Percentiles rank a stretch among this genome's conserved stretches.
Evolutionary conservation across 2,329 filamentous ascomycete genomes (phyloP).

Genomic region (Cercospora janseana): DNA sequence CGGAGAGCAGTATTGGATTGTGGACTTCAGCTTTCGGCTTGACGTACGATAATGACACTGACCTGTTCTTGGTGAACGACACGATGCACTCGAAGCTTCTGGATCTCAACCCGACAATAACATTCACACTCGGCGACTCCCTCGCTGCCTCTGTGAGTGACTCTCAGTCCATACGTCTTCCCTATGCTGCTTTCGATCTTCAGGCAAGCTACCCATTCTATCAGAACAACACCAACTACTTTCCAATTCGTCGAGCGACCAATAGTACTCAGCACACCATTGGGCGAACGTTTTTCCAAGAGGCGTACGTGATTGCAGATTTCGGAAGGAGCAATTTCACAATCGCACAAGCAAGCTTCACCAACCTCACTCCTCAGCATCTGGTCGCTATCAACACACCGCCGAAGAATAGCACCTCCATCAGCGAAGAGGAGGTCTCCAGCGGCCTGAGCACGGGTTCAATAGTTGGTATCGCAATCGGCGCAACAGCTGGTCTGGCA

Average conservation of each 20-base stretch:
- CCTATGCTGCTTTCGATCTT: conserved; percentile 43
- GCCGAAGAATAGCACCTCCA: neutral
- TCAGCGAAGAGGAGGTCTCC: conserved; percentile 2
- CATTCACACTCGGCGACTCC: conserved; percentile 33
- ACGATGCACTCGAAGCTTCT: conserved; percentile 38
- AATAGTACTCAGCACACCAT: conserved; percentile 31
- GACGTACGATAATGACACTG: conserved; percentile 39
- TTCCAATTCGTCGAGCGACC: conserved; percentile 28
- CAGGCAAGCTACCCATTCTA: conserved; percentile 31
- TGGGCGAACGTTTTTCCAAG: conserved; percentile 32
- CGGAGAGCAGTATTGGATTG: conserved; percentile 39
- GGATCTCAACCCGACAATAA: conserved; percentile 39
- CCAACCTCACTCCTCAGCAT: neutral
- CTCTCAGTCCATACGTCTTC: conserved; percentile 36
- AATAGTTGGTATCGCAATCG: conserved; percentile 88
- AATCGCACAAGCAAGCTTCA: conserved; percentile 28
- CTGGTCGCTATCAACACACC: conserved; percentile 12
- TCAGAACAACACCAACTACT: conserved; percentile 32
- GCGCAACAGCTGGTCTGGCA: conserved; percentile 67
- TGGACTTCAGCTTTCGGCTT: conserved; percentile 44
- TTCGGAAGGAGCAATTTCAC: conserved; percentile 31
- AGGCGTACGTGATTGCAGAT: conserved; percentile 33
- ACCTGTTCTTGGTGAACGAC: conserved; percentile 45
- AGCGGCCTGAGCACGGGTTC: conserved; percentile 71
- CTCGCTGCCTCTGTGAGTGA: conserved; percentile 6